Conservation (phyloP, 2,329 filamentous ascomycete species). For the Myriosclerotinia duriaeana region DNA sequence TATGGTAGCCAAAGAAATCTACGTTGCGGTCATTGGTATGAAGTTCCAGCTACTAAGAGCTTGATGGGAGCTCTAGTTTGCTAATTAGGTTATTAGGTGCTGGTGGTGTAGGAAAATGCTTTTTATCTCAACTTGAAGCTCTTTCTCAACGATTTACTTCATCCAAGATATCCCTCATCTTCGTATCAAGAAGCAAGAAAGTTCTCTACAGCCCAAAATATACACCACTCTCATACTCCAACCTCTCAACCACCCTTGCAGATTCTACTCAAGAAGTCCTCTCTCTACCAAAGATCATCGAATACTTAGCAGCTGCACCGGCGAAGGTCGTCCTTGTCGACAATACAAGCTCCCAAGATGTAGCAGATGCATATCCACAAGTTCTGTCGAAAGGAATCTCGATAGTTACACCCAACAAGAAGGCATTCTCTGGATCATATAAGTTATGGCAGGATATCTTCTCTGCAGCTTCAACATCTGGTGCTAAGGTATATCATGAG, state of each 20-base stretch:
- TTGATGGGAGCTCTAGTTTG: conserved; percentile 26
- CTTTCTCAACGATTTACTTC: conserved; percentile 66
- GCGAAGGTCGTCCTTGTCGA: conserved; percentile 83
- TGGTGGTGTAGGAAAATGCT: conserved; percentile 89
- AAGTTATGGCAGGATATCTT: conserved; percentile 88
- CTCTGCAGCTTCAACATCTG: conserved; percentile 63
- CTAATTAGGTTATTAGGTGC: conserved; percentile 58
- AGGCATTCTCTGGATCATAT: conserved; percentile 84
- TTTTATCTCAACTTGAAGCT: conserved; percentile 75
- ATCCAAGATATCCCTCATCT: conserved; percentile 70
- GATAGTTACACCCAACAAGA: conserved; percentile 97
- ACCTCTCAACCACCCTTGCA: conserved; percentile 61
- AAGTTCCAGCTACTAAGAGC: conserved; percentile 27
- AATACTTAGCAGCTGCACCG: conserved; percentile 76
- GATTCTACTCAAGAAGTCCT: conserved; percentile 65
- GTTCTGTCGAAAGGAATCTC: conserved; percentile 81
- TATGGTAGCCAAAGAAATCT: conserved; percentile 43
- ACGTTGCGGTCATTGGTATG: conserved; percentile 48
- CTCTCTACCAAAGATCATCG: conserved; percentile 66
- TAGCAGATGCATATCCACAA: conserved; percentile 79
- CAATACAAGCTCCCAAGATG: conserved; percentile 88
- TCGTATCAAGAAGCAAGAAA: conserved; percentile 83
- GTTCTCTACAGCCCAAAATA: conserved; percentile 75
- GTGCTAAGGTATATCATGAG: conserved; percentile 90
- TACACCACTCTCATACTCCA: conserved; percentile 61